Evolutionary conservation across 1,284 basidiomycete genomes (phyloP).

Genomic region (Puccinia brachypodii): DNA sequence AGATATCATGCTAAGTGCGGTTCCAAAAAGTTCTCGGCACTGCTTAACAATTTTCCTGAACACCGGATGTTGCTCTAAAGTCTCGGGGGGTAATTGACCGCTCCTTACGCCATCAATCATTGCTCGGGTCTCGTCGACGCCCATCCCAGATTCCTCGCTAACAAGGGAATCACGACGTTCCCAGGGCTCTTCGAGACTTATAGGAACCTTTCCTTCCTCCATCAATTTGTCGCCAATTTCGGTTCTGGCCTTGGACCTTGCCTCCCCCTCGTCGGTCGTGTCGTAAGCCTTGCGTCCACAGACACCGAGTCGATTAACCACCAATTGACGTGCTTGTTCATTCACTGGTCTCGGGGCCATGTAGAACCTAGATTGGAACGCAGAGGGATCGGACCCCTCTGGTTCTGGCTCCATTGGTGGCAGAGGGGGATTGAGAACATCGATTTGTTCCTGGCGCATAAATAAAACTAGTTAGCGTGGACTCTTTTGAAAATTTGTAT

Average conservation of each 20-base stretch:
- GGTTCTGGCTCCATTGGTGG: slow-evolving; percentile 23
- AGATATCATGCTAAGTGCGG: slow-evolving; percentile 52
- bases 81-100: slow-evolving; percentile 25
- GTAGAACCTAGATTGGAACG: slow-evolving; percentile 49
- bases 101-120: background rate
- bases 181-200: slow-evolving; percentile 32
- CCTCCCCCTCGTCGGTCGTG: slow-evolving; percentile 16
- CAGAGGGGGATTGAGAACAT: slow-evolving; percentile 33
- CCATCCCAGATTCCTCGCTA: background rate
- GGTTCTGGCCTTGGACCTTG: background rate
- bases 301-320: slow-evolving; percentile 52
- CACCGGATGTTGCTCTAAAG: slow-evolving; percentile 46
- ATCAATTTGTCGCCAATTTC: slow-evolving; percentile 26
- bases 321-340: slow-evolving; percentile 51
- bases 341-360: slow-evolving; percentile 50
- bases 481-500: background rate
- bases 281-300: slow-evolving; percentile 50
- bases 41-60: slow-evolving; percentile 53
- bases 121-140: background rate
- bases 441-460: slow-evolving; percentile 37
- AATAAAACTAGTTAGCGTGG: background rate
- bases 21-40: slow-evolving; percentile 52
- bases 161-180: slow-evolving; percentile 23
- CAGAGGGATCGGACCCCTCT: slow-evolving; percentile 40
- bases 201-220: slow-evolving; percentile 25